These are phyloP conservation scores for Penicillium riverlandense DNA, from an alignment of 495 filamentous ascomycete species.

Conservation along the genomic window DNA sequence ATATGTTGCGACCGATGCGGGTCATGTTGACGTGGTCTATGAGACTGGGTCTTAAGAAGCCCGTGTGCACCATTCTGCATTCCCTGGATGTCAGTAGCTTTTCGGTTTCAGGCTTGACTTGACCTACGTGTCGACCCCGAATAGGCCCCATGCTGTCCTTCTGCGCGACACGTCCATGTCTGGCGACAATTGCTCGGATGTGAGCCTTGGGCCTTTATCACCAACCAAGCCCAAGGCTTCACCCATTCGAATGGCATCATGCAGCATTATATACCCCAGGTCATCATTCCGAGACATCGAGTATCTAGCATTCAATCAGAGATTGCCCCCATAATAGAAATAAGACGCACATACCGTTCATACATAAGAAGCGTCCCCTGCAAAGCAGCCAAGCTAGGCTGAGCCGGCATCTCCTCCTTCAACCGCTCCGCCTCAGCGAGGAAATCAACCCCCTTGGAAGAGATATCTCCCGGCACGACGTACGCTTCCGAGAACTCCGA, in stretches of 20 bases:
- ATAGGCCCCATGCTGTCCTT: constrained; percentile 37
- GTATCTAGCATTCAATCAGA: constrained; percentile 17
- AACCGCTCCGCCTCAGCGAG: constrained; percentile 36
- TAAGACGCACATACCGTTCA: constrained; percentile 22
- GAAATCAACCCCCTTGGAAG: constrained; percentile 36
- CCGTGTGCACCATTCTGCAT: constrained; percentile 32
- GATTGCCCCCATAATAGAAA: not conserved
- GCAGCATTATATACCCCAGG: constrained; percentile 35
- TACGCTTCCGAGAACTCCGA: constrained; percentile 41
- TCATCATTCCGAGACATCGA: constrained; percentile 37
- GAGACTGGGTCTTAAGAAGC: constrained; percentile 31
- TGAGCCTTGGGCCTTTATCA: constrained; percentile 11
- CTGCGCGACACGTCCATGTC: constrained; percentile 31
- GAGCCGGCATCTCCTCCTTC: constrained; percentile 13
- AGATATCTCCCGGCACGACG: constrained; percentile 31
- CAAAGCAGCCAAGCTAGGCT: constrained; percentile 26
- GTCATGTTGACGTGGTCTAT: constrained; percentile 29
- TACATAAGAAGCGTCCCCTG: constrained; percentile 37
- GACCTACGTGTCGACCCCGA: constrained; percentile 39
- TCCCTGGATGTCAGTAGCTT: not conserved
- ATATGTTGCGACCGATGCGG: constrained; percentile 9
- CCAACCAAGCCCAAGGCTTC: constrained; percentile 31
- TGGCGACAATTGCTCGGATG: constrained; percentile 13
- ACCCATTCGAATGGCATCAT: constrained; percentile 33
- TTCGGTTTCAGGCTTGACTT: not conserved